Evolutionary conservation across 805 yeast genomes (phyloP).

Genomic region (Dipodascopsis tothii): DNA sequence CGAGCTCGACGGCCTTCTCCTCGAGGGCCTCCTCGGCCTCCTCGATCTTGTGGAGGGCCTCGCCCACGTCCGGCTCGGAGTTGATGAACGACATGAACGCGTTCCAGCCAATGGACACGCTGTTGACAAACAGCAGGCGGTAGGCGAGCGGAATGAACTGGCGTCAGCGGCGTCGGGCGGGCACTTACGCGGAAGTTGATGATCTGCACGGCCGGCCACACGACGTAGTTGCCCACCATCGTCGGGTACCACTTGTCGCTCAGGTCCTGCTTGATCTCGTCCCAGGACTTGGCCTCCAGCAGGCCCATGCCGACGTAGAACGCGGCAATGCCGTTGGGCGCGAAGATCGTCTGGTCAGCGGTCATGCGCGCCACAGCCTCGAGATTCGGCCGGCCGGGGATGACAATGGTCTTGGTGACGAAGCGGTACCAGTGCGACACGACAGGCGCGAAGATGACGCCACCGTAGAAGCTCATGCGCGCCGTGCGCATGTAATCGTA

Average conservation of each 20-base stretch:
- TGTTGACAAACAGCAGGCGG: constrained; percentile 60
- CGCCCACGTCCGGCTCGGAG: constrained; percentile 5
- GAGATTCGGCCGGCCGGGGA: constrained; percentile 17
- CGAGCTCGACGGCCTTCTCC: too few species aligned
- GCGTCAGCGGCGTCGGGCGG: constrained; percentile 31
- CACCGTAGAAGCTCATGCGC: constrained; percentile 65
- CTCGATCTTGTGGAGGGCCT: constrained; percentile 3
- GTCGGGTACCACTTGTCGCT: constrained; percentile 51
- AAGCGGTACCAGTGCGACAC: constrained; percentile 51
- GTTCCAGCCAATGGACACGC: constrained; percentile 76
- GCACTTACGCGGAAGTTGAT: constrained; percentile 44
- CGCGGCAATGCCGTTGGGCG: constrained; percentile 64
- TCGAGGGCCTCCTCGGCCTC: constrained; percentile 8
- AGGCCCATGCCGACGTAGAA: constrained; percentile 62
- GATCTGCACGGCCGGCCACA: constrained; percentile 73
- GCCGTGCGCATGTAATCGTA: constrained; percentile 52
- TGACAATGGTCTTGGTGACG: constrained; percentile 14
- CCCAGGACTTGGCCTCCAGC: constrained; percentile 48
- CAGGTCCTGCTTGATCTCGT: constrained; percentile 34
- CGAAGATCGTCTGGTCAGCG: constrained; percentile 66
- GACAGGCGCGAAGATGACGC: constrained; percentile 65
- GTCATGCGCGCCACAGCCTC: constrained; percentile 48
- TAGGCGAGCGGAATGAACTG: constrained; percentile 25
- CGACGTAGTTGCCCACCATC: constrained; percentile 58
- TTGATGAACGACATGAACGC: constrained; percentile 50